Evolutionary conservation across 2,329 filamentous ascomycete genomes (phyloP).

Genomic region (Simplicillium aogashimaense): DNA sequence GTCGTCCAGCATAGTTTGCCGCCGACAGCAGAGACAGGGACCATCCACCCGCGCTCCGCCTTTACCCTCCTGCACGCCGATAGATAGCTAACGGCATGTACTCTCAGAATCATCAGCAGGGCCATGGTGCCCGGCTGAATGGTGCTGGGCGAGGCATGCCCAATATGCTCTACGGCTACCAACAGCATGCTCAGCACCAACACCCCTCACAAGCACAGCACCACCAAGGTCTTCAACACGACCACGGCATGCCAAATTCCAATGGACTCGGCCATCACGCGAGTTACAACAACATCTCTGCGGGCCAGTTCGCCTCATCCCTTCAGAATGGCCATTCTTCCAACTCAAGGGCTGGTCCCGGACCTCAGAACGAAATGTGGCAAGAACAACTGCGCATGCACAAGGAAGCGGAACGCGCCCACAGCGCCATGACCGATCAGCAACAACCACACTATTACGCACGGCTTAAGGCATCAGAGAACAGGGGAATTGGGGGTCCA

Average conservation of each 20-base stretch:
- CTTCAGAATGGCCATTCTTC: slow-evolving; percentile 48
- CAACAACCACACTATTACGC: slow-evolving; percentile 63
- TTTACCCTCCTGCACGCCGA: slow-evolving; percentile 1
- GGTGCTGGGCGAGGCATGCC: slow-evolving; percentile 45
- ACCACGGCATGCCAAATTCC: slow-evolving; percentile 42
- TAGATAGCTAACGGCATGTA: slow-evolving; percentile 48
- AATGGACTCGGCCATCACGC: slow-evolving; percentile 41
- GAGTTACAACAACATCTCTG: slow-evolving; percentile 45
- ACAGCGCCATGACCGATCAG: slow-evolving; percentile 59
- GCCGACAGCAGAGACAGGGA: slow-evolving; percentile 9
- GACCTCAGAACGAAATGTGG: slow-evolving; percentile 64
- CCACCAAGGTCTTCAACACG: slow-evolving; percentile 48
- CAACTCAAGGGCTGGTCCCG: slow-evolving; percentile 37
- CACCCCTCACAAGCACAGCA: slow-evolving; percentile 57
- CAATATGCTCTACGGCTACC: slow-evolving; percentile 60
- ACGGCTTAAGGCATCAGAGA: slow-evolving; percentile 58
- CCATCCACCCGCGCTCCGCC: neutral
- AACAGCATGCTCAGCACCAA: slow-evolving; percentile 49
- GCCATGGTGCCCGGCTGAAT: slow-evolving; percentile 68
- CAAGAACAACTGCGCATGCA: slow-evolving; percentile 74
- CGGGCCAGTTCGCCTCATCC: slow-evolving; percentile 47
- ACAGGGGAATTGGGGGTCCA: slow-evolving; percentile 53
- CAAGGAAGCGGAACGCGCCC: slow-evolving; percentile 65
- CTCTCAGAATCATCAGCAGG: slow-evolving; percentile 61
- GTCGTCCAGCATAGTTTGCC: slow-evolving; percentile 12